Evolutionary conservation across 805 yeast species (phyloP), one percentile per base, ranked within the genome.

Genomic region (Candida manassasensis): DNA sequence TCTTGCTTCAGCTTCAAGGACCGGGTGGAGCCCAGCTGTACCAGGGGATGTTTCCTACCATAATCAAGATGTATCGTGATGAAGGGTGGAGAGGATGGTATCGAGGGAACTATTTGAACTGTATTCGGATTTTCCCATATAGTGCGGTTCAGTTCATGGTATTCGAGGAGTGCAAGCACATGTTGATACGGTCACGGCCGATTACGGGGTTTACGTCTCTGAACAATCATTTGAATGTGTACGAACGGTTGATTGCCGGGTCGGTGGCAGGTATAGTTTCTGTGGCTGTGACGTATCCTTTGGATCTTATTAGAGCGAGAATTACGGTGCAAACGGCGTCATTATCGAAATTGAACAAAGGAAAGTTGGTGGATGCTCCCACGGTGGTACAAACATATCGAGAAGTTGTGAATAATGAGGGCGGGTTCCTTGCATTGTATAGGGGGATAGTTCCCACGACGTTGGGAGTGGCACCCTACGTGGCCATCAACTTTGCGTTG

Each of bases 401-500:
- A 22, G 61, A 68, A 12, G 86, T 88, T 14, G 85, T 84, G 58
- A 49, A 47, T 11, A 72, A 69, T 11, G 98, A 90, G 60, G 97
- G 97, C 24, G 96, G 96, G 0, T 16, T 86, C 6, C 41, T 53
- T 2, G 95, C 88, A 0, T 64, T 90, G 11, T 90, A 85, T 54
- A 69, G 89, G 34, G 98, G 98, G 3, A 67, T 89, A 9, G 66
- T 81, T 42, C 96, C 97, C n/a, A 90, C 97, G 0, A 77, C 89
- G 1, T 61, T 85, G 38, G 97, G 97, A 2, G 96, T 93, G 14
- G 97, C 96, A 1, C 97, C 97, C 1, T 93, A 89, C 52, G 96
- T 87, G 21, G 96, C 96, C 3, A 73, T 90, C 35, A 90, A 89
- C 59, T 90, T 90, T 55, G 82, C 96, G 2, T 78, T 87, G 30